Percentiles rank a stretch among this genome's conserved stretches.
phyloP scores from a whole-genome alignment of 2,329 filamentous ascomycete species.

The Penicillium sp. region DNA sequence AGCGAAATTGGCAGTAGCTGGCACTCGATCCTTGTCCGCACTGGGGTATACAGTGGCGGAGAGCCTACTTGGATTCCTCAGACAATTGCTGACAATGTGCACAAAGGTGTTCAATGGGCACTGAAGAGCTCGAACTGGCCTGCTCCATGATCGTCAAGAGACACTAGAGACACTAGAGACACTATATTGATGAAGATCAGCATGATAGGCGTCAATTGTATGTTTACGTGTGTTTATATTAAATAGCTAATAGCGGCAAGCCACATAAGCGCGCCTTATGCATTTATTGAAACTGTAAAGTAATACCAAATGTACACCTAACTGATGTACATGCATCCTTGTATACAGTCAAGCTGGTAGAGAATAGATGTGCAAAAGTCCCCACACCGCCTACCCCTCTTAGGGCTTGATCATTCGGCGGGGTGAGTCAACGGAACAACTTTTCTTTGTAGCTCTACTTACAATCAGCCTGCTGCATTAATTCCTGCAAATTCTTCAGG shows the following conservation, averaged over 20 bases:
- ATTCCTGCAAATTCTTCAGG: conserved; percentile 8
- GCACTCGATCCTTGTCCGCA: conserved; percentile 73
- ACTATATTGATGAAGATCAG: not conserved
- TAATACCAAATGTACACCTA: not conserved
- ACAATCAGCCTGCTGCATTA: conserved; percentile 3
- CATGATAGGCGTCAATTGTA: not conserved
- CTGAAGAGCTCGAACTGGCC: conserved; percentile 53
- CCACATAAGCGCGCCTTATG: not conserved
- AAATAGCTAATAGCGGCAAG: not conserved
- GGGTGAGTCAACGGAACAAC: conserved; percentile 30
- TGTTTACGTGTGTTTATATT: not conserved
- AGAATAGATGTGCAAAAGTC: not conserved
- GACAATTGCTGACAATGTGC: conserved; percentile 69
- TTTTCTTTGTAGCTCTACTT: conserved; percentile 7
- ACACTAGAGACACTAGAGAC: not conserved
- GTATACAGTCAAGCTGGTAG: not conserved
- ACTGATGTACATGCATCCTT: not conserved
- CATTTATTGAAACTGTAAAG: not conserved
- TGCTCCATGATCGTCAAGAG: not conserved
- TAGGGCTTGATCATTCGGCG: conserved; percentile 31
- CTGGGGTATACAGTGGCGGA: conserved; percentile 66
- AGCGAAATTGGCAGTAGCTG: conserved; percentile 69
- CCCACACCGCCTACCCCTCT: conserved; percentile 26
- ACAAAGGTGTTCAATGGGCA: conserved; percentile 73
- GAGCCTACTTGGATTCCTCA: conserved; percentile 62